phyloP scores from a whole-genome alignment of 2,329 filamentous ascomycete genomes.

The Xylariaceae sp. region DNA sequence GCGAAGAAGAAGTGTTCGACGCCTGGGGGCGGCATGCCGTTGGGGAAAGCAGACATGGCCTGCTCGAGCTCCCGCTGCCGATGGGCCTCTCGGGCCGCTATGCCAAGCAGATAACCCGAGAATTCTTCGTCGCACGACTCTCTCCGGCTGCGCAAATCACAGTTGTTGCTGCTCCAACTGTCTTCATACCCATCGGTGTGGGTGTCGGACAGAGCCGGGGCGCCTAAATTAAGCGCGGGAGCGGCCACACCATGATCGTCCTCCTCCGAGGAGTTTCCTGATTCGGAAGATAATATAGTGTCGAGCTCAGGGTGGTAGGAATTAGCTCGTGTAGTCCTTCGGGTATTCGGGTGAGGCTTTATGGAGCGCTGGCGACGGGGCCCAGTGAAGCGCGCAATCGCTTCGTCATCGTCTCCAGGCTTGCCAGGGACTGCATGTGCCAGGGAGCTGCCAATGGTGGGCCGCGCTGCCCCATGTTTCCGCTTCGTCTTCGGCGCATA shows the following conservation, averaged over 20 bases:
- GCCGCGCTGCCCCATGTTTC: slow-evolving; percentile 21
- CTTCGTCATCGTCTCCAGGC: slow-evolving; percentile 27
- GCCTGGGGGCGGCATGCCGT: slow-evolving; percentile 61
- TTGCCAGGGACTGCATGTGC: slow-evolving; percentile 19
- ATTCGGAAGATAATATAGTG: slow-evolving; percentile 42
- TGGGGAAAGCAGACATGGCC: slow-evolving; percentile 70
- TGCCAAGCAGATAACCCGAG: slow-evolving; percentile 68
- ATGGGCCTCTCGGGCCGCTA: slow-evolving; percentile 75
- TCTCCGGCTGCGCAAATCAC: slow-evolving; percentile 46
- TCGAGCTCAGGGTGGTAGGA: slow-evolving; percentile 39
- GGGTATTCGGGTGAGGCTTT: slow-evolving; percentile 37
- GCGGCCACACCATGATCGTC: slow-evolving; percentile 15
- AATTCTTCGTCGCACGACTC: slow-evolving; percentile 71
- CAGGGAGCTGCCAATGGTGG: slow-evolving; percentile 19
- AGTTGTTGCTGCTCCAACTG: slow-evolving; percentile 25
- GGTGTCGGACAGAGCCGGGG: slow-evolving; percentile 18
- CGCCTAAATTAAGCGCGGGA: slow-evolving; percentile 18
- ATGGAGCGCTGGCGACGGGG: slow-evolving; percentile 37
- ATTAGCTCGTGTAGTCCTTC: slow-evolving; percentile 34
- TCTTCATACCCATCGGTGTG: slow-evolving; percentile 29
- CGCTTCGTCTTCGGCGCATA: slow-evolving; percentile 45
- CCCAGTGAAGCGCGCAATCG: slow-evolving; percentile 31
- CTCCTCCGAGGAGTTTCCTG: slow-evolving; percentile 33
- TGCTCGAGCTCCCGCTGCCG: slow-evolving; percentile 68
- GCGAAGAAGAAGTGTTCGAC: slow-evolving; percentile 67